phyloP scores from a whole-genome alignment of 1,139 yeast genomes.

The Nakaseomyces bracarensis region DNA sequence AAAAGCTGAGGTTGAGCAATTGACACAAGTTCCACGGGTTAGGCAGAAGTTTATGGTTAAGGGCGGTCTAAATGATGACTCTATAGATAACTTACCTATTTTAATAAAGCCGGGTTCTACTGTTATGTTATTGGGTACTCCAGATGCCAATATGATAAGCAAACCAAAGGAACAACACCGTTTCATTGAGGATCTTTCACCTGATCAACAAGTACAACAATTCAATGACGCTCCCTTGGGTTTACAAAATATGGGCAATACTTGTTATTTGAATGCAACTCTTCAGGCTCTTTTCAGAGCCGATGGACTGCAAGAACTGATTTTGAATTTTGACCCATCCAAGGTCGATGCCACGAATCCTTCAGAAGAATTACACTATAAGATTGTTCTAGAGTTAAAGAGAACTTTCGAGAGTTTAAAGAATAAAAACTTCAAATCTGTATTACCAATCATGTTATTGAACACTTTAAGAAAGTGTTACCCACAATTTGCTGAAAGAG shows the following conservation, averaged over 20 bases:
- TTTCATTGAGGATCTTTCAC: conserved; percentile 63
- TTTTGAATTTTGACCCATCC: conserved; percentile 21
- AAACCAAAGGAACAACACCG: conserved; percentile 50
- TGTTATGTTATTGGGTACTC: conserved; percentile 88
- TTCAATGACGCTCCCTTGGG: conserved; percentile 65
- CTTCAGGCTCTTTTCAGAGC: conserved; percentile 70
- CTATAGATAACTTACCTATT: conserved; percentile 34
- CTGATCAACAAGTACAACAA: conserved; percentile 32
- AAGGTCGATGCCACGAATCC: conserved; percentile 10
- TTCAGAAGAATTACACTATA: conserved; percentile 31
- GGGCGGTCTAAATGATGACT: conserved; percentile 73
- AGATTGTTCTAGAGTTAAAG: conserved; percentile 34
- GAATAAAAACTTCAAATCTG: conserved; percentile 39
- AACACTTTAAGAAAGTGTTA: conserved; percentile 53
- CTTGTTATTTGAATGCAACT: conserved; percentile 89
- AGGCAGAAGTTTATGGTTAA: conserved; percentile 86
- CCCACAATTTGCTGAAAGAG: conserved; percentile 85
- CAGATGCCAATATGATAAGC: conserved; percentile 57
- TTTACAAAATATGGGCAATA: conserved; percentile 79
- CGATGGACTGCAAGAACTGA: conserved; percentile 30
- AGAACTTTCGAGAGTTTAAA: conserved; percentile 35
- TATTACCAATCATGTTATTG: conserved; percentile 59
- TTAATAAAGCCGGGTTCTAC: conserved; percentile 54
- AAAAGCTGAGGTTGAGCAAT: conserved; percentile 59
- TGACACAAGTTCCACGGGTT: conserved; percentile 74